These are phyloP conservation scores for Basidiobolus meristosporus DNA, from an alignment of 371 early-diverging fungal genomes.

Conservation along the genomic window DNA sequence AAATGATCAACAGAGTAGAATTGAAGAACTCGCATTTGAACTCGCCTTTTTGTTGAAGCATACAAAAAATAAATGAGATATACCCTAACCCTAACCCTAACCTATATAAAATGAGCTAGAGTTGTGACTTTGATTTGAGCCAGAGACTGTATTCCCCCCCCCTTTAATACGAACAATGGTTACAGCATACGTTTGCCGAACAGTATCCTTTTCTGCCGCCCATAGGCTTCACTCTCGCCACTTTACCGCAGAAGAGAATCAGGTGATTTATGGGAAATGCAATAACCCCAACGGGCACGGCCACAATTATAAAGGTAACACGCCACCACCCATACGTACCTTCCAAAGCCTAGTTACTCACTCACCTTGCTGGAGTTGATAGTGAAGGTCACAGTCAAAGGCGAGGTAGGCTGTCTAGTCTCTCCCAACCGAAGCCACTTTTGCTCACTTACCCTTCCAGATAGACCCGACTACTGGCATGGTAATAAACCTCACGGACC, in stretches of 20 bases:
- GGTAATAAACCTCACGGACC: conserved; percentile 65
- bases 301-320: conserved; percentile 65
- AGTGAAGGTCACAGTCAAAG: conserved; percentile 60
- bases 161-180: conserved; percentile 2
- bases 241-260: conserved; percentile 52
- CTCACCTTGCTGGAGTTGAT: not conserved
- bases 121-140: too few relatives aligned
- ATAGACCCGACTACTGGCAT: conserved; percentile 62
- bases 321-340: not conserved
- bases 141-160: too few relatives aligned
- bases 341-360: not conserved
- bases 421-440: not conserved
- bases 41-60: conserved; percentile 23
- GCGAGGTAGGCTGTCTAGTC: conserved; percentile 14
- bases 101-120: too few relatives aligned
- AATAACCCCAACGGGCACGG: conserved; percentile 72
- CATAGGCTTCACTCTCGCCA: conserved; percentile 64
- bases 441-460: conserved; percentile 5
- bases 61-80: conserved; percentile 9
- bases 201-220: conserved; percentile 69
- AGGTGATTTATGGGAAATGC: conserved; percentile 66
- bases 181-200: conserved; percentile 47
- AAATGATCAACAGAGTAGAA: conserved; percentile 17
- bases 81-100: too few relatives aligned
- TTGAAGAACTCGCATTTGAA: conserved; percentile 22